Evolutionary conservation across 2,329 filamentous ascomycete genomes (phyloP), one percentile per base, ranked within the genome.

Genomic region (Trichothecium sympodiale): DNA sequence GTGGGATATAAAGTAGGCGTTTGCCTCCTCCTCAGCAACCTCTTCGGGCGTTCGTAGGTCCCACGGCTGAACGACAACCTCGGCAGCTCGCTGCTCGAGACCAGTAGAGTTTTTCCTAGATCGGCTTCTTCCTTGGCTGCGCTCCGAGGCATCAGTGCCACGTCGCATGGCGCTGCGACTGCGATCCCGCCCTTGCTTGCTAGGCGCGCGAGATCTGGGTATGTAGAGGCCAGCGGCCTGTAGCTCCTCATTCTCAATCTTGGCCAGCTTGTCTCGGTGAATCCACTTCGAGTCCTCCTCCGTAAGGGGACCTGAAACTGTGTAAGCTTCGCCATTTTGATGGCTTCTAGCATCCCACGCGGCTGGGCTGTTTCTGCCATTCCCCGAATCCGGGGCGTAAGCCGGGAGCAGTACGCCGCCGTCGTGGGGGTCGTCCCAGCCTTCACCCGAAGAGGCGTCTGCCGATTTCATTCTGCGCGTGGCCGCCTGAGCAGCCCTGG

Each of bases 1-100:
- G 59, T 59, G 72, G 50, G 61, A 57, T 46, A 66, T 56, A 48
- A 65, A 72, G 43, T 74, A 76, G 36, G 58, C 51, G 33, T 64
- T 63, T 29, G 60, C 62, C 51, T 72, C 58, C 54, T 72, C 67
- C 47, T 75, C 64, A 31, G 80, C 78, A 41, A 84, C 81, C 52
- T 94, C 87, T 46, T 88, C 83, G 2, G 83, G 81, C 15, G 74
- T 71, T 38, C 83, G 72, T 37, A 88, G 64, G 54, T 93, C 85
- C 76, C 83, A 88, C 33, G 61, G 59, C 14, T 71, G 62, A 13
- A 62, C 53, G 14, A 65, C 56, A 9, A 53, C 33, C 5, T 69
- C 67, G 1, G 45, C 50, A 20, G 46, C 52, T 46, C 45, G 64
- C 16, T 56, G 47, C 40, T 61, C 64, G 25, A 52, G 52, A 4